Evolutionary conservation across 2,329 filamentous ascomycete genomes (phyloP), one percentile per base, ranked within the genome.

Genomic region (Byssoonygena ceratinophila): DNA sequence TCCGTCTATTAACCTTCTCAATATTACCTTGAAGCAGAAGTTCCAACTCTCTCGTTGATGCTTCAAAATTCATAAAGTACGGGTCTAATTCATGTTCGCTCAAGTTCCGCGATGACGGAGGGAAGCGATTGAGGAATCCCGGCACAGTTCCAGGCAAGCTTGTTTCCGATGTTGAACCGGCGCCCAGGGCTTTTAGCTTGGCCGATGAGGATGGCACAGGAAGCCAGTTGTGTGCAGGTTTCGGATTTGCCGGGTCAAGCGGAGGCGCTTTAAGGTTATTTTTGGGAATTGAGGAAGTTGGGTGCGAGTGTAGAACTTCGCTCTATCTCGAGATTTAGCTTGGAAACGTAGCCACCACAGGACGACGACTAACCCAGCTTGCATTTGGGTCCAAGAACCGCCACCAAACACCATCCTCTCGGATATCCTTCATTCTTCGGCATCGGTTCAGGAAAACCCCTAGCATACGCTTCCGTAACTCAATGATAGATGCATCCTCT

Each of bases 341-440:
- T 25, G 6, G n/a, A 23, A 29, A 29, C 2, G 25, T 32, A 47
- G 14, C 4, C 20, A 18, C 27, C 14, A n/a, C 18, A 16, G 6
- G 8, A 37, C 2, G 1, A 32, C 14, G 5, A 52, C 43, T 31
- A 41, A 95, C 89, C 92, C 92, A 98, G 79, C 92, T 97, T 22
- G 91, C 90, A 66, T 98, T 97, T 9, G 94, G 92, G 66, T 98
- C 92, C 31, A 98, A 76, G 65, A 98, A 98, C 59, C 89, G 84
- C 90, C 91, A 96, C 82, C 90, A 95, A 23, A 98, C 90, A 2
- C 91, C 91, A 64, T 98, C 92, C 55, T 89, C 86, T 50, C 88
- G 79, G 25, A 98, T 83, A 54, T 91, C 84, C 61, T 91, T 86
- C 91, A 97, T 97, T 57, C 82, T 81, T 58, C 90, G 81, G 69